Conservation (phyloP, 768 basidiomycete species). For the Serpula lacrymans region DNA sequence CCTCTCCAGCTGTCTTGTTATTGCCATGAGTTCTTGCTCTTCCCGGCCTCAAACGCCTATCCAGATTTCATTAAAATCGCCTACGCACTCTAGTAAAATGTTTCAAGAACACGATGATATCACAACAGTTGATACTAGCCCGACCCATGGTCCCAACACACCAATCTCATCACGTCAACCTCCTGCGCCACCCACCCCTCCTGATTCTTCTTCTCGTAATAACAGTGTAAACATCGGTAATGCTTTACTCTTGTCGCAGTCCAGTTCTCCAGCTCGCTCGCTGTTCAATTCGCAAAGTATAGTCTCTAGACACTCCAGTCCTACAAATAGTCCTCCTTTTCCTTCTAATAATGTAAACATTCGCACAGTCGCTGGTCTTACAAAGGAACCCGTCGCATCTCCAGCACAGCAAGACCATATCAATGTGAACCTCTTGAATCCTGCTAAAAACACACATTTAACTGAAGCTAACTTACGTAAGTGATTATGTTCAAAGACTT, state of each 20-base stretch:
- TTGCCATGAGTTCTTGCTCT: slow-evolving; percentile 24
- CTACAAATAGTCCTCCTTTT: slow-evolving; percentile 12
- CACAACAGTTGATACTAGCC: slow-evolving; percentile 6
- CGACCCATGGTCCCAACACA: slow-evolving; percentile 6
- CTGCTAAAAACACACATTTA: too few species aligned
- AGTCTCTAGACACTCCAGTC: slow-evolving; percentile 9
- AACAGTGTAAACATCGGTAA: slow-evolving; percentile 10
- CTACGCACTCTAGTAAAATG: slow-evolving; percentile 8
- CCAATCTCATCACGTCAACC: slow-evolving; percentile 12
- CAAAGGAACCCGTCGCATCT: slow-evolving; percentile 9
- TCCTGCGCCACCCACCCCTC: slow-evolving; percentile 18
- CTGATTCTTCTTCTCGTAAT: slow-evolving; percentile 8
- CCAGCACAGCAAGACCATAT: slow-evolving; percentile 10
- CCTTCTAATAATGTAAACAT: slow-evolving; percentile 17
- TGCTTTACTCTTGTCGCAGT: slow-evolving; percentile 15
- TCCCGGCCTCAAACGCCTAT: slow-evolving; percentile 22
- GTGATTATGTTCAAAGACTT: too few species aligned
- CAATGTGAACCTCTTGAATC: too few species aligned
- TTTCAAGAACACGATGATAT: slow-evolving; percentile 1
- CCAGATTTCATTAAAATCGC: slow-evolving; percentile 12
- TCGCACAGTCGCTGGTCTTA: slow-evolving; percentile 2
- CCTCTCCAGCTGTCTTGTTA: slow-evolving; percentile 11
- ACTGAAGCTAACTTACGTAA: too few species aligned
- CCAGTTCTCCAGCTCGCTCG: slow-evolving; percentile 17
- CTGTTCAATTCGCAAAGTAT: slow-evolving; percentile 14